These are phyloP conservation scores for Apophysomyces trapeziformis DNA, from an alignment of 371 early-diverging fungal species.

Conservation along the genomic window DNA sequence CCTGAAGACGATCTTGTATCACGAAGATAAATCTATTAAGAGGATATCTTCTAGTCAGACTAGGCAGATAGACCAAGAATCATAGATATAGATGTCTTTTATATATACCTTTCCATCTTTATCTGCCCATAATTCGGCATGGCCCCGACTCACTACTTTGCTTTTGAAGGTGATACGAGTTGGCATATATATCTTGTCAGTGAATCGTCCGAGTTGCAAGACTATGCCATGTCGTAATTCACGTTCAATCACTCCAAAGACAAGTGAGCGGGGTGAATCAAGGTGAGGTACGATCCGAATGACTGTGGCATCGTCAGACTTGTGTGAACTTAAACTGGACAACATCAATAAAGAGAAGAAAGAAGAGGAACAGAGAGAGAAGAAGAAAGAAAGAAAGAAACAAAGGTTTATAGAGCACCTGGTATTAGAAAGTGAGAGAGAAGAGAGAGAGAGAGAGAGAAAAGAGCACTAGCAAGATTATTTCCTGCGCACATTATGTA, in stretches of 20 bases:
- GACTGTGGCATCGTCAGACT: conserved; percentile 40
- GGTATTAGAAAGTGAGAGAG: background rate
- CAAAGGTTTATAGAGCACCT: background rate
- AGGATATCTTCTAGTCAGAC: background rate
- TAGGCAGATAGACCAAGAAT: no score
- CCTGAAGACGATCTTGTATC: conserved; percentile 95
- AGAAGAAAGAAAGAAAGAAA: conserved; percentile 10
- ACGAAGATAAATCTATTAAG: conserved; percentile 74
- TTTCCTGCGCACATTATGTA: background rate
- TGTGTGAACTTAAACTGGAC: background rate
- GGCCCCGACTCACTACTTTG: conserved; percentile 28
- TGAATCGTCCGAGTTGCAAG: conserved; percentile 75
- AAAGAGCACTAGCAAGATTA: background rate
- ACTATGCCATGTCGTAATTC: conserved; percentile 64
- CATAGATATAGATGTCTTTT: background rate
- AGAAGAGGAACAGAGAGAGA: background rate
- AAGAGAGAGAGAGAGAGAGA: background rate
- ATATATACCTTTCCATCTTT: conserved; percentile 10
- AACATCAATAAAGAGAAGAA: background rate
- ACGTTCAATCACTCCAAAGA: conserved; percentile 76
- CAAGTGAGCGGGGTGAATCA: conserved; percentile 63
- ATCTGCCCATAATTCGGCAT: conserved; percentile 25
- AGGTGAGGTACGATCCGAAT: conserved; percentile 73
- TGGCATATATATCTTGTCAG: conserved; percentile 61
- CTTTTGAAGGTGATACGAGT: conserved; percentile 59